phyloP scores from a whole-genome alignment of 2,329 filamentous ascomycete species.

The Zarea fungicola region DNA sequence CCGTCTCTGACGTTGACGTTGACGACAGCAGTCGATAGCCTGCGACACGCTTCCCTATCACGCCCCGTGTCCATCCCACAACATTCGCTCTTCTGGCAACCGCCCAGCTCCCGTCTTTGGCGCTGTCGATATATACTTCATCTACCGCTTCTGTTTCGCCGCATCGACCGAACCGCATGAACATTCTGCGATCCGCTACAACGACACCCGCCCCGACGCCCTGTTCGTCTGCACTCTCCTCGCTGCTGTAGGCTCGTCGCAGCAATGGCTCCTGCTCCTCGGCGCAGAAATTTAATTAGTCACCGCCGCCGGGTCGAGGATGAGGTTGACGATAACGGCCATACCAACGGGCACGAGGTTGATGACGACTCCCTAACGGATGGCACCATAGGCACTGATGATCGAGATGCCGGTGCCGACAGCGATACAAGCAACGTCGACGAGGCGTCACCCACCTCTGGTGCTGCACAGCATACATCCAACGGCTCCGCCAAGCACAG shows the following conservation, averaged over 20 bases:
- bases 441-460: conserved; percentile 47
- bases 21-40: background rate
- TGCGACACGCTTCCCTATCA: background rate
- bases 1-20: conserved; percentile 7
- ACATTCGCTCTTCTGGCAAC: background rate
- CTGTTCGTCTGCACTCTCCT: conserved; percentile 19
- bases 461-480: conserved; percentile 34
- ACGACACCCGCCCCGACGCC: conserved; percentile 16
- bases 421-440: conserved; percentile 62
- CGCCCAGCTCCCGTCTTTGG: background rate
- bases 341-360: conserved; percentile 48
- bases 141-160: background rate
- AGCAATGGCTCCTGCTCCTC: conserved; percentile 43
- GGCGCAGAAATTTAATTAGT: conserved; percentile 61
- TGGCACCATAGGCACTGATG: conserved; percentile 57
- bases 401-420: conserved; percentile 53
- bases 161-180: conserved; percentile 10
- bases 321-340: conserved; percentile 64
- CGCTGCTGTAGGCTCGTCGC: conserved; percentile 15
- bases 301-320: conserved; percentile 65
- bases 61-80: background rate
- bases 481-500: conserved; percentile 39
- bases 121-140: background rate
- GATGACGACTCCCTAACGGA: conserved; percentile 64
- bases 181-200: background rate